These are phyloP conservation scores for Arabis alpina DNA, from an alignment of 345 rosid species.

Conservation along the genomic window DNA sequence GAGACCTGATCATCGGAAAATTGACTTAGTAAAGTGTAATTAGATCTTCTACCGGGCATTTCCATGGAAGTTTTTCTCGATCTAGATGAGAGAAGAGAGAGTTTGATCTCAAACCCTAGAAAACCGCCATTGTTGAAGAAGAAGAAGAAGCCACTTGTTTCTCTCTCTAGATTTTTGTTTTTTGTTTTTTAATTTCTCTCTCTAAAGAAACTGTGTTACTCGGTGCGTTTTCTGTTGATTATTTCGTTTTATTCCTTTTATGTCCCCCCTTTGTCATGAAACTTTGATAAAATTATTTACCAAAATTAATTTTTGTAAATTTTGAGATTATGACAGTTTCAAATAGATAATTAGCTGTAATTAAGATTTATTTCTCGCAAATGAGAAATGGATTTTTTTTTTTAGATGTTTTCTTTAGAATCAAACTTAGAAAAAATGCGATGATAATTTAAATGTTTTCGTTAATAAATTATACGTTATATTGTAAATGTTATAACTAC, in stretches of 20 bases:
- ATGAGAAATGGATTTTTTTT: background rate
- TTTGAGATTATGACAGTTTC: background rate
- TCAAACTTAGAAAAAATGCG: no score
- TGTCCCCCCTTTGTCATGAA: constrained; percentile 20
- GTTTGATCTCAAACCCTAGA: constrained; percentile 39
- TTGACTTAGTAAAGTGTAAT: constrained; percentile 82
- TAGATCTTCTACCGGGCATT: constrained; percentile 89
- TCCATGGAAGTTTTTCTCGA: constrained; percentile 57
- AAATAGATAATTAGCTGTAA: no score
- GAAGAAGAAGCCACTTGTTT: constrained; percentile 41
- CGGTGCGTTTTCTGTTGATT: constrained; percentile 40
- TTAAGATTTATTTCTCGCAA: no score
- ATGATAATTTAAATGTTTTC: no score
- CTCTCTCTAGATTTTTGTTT: constrained; percentile 39
- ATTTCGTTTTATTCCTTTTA: constrained; percentile 25
- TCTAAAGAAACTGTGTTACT: constrained; percentile 29
- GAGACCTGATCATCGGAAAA: constrained; percentile 70
- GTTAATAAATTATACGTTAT: no score
- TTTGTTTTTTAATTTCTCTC: constrained; percentile 32
- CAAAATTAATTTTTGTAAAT: background rate
- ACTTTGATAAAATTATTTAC: background rate
- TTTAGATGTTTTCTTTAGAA: no score
- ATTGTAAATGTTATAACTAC: no score
- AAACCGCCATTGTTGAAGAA: constrained; percentile 59
- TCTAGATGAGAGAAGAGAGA: constrained; percentile 16